Percentiles rank a stretch among this genome's conserved stretches.
These are phyloP conservation scores for Colletotrichum neosansevieriae DNA, from an alignment of 2,329 filamentous ascomycete species.

Conservation along the genomic window DNA sequence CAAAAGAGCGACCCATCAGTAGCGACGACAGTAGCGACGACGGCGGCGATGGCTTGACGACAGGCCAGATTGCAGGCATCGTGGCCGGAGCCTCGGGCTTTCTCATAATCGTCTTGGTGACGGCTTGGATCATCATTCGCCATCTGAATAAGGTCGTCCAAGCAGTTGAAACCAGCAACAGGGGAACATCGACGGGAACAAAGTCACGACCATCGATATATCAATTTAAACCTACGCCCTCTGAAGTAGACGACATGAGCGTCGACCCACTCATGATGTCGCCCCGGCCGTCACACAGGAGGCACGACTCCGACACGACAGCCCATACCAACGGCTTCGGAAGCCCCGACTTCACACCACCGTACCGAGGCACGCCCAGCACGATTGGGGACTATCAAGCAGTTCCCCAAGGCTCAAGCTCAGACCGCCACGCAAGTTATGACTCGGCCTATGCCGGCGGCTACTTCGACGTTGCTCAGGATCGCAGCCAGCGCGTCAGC, in stretches of 20 bases:
- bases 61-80: slow-evolving; percentile 63
- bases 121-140: slow-evolving; percentile 62
- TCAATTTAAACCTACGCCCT: slow-evolving; percentile 55
- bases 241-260: slow-evolving; percentile 58
- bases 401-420: slow-evolving; percentile 38
- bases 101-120: slow-evolving; percentile 60
- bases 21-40: slow-evolving; percentile 42
- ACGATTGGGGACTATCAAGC: slow-evolving; percentile 38
- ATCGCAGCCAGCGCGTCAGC: slow-evolving; percentile 41
- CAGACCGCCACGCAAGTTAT: slow-evolving; percentile 47
- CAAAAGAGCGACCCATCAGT: slow-evolving; percentile 54
- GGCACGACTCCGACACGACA: slow-evolving; percentile 35
- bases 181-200: slow-evolving; percentile 49
- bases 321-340: slow-evolving; percentile 19
- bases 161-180: slow-evolving; percentile 50
- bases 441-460: slow-evolving; percentile 45
- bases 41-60: slow-evolving; percentile 52
- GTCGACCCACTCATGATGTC: slow-evolving; percentile 55
- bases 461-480: slow-evolving; percentile 47
- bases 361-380: slow-evolving; percentile 26
- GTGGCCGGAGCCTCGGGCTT: slow-evolving; percentile 63
- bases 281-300: slow-evolving; percentile 43
- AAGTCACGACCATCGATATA: slow-evolving; percentile 51
- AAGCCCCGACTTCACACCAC: slow-evolving; percentile 43
- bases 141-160: slow-evolving; percentile 61